These are phyloP conservation scores for Penicillium sp. DNA, from an alignment of 2,329 filamentous ascomycete genomes.

Conservation along the genomic window DNA sequence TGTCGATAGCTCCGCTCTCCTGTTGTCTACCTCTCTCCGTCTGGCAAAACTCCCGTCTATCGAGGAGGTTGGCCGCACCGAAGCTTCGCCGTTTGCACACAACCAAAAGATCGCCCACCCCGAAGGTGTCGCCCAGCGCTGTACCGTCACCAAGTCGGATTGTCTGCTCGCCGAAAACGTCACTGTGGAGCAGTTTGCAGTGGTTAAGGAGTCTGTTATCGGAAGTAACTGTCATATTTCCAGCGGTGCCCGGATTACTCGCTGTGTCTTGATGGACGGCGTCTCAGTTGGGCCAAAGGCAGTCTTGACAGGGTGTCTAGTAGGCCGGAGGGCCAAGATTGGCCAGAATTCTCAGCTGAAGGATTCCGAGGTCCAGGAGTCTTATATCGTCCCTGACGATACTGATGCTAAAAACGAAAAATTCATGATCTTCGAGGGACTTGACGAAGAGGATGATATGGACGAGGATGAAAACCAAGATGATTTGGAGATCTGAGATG, in stretches of 20 bases:
- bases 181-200: conserved; percentile 79
- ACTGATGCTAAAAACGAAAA: conserved; percentile 63
- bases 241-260: conserved; percentile 78
- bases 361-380: conserved; percentile 88
- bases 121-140: conserved; percentile 73
- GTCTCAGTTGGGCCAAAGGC: conserved; percentile 71
- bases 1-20: conserved; percentile 80
- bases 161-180: conserved; percentile 85
- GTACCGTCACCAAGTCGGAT: conserved; percentile 78
- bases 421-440: conserved; percentile 55
- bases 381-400: conserved; percentile 78
- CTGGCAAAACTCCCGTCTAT: conserved; percentile 75
- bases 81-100: conserved; percentile 73
- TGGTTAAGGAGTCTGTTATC: conserved; percentile 90
- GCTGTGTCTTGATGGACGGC: conserved; percentile 90
- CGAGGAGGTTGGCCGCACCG: conserved; percentile 58
- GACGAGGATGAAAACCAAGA: conserved; percentile 27
- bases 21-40: conserved; percentile 77
- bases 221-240: conserved; percentile 84
- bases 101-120: conserved; percentile 77
- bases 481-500: conserved; percentile 20
- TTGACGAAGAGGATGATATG: conserved; percentile 39
- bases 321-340: conserved; percentile 77
- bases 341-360: conserved; percentile 79
- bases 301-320: conserved; percentile 83